Percentiles rank a stretch among this genome's conserved stretches.
Evolutionary conservation across 1,284 basidiomycete species (phyloP).

Genomic region (Ceratobasidium sp.): DNA sequence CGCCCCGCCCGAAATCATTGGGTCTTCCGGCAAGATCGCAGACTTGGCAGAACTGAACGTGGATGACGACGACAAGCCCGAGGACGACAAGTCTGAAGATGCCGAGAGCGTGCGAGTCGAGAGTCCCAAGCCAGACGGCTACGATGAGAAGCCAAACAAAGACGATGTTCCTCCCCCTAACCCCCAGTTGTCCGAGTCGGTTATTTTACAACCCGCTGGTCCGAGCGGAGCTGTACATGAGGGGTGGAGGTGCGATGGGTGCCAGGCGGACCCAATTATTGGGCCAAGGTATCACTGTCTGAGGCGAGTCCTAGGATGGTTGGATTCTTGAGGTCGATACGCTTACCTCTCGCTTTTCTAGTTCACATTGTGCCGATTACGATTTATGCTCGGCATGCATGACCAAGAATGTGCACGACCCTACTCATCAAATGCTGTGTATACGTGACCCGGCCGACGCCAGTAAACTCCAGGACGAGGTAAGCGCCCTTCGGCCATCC

Average conservation of each 20-base stretch:
- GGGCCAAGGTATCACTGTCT: constrained; percentile 35
- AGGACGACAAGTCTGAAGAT: not conserved
- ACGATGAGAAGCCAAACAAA: not conserved
- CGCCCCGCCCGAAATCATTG: not conserved
- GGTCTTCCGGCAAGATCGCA: not conserved
- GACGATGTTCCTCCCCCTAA: constrained; percentile 3
- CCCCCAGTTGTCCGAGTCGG: not conserved
- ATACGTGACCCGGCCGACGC: constrained; percentile 15
- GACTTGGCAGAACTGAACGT: not conserved
- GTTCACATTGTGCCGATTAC: constrained; percentile 32
- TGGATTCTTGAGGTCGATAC: not conserved
- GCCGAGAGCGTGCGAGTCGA: constrained; percentile 4
- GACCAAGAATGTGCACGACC: constrained; percentile 20
- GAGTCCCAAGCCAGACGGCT: not conserved
- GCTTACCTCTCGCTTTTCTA: not conserved
- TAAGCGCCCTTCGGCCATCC: not conserved
- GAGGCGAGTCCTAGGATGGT: constrained; percentile 3
- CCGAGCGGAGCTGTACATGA: constrained; percentile 6
- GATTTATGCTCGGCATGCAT: constrained; percentile 38
- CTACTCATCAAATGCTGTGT: constrained; percentile 19
- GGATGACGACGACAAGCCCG: not conserved
- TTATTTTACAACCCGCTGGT: not conserved
- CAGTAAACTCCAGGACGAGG: constrained; percentile 15
- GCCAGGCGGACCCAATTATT: constrained; percentile 27
- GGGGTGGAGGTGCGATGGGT: constrained; percentile 24